phyloP scores from a whole-genome alignment of 768 basidiomycete species.

The Mycena venus region DNA sequence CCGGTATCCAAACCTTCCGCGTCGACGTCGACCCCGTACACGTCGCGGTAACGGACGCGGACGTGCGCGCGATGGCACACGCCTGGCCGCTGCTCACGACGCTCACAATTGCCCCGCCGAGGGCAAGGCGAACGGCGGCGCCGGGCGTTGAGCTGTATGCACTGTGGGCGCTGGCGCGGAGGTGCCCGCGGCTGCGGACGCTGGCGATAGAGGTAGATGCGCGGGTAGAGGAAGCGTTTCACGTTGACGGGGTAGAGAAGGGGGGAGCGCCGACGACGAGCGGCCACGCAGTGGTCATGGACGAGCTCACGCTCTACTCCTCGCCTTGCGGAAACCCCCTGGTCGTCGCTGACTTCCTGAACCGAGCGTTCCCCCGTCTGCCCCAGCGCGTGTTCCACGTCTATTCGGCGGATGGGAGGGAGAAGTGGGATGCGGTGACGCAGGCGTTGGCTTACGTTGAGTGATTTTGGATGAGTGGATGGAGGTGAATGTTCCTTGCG shows the following conservation, averaged over 20 bases:
- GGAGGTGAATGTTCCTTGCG: background rate
- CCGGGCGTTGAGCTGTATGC: conserved; percentile 16
- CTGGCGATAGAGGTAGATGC: conserved; percentile 31
- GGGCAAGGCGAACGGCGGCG: background rate
- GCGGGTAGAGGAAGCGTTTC: conserved; percentile 5
- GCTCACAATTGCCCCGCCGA: conserved; percentile 19
- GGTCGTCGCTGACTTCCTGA: conserved; percentile 25
- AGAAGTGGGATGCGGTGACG: conserved; percentile 15
- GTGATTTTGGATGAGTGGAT: background rate
- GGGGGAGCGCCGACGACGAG: no score
- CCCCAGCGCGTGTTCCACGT: conserved; percentile 15
- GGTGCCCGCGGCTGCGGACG: conserved; percentile 21
- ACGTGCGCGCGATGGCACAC: conserved; percentile 26
- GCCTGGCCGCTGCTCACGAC: conserved; percentile 27
- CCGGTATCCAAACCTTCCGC: conserved; percentile 25
- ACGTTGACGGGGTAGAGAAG: background rate
- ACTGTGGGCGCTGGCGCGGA: conserved; percentile 25
- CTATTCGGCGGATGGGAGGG: conserved; percentile 13
- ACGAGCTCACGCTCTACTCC: conserved; percentile 26
- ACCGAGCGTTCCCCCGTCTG: conserved; percentile 27
- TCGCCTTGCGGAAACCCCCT: conserved; percentile 30
- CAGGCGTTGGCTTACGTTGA: background rate
- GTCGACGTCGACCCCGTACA: conserved; percentile 21
- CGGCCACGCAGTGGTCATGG: conserved; percentile 4
- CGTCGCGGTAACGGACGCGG: conserved; percentile 21